Conservation (phyloP, 768 basidiomycete genomes). For the Candolleomyces aberdarensis region DNA sequence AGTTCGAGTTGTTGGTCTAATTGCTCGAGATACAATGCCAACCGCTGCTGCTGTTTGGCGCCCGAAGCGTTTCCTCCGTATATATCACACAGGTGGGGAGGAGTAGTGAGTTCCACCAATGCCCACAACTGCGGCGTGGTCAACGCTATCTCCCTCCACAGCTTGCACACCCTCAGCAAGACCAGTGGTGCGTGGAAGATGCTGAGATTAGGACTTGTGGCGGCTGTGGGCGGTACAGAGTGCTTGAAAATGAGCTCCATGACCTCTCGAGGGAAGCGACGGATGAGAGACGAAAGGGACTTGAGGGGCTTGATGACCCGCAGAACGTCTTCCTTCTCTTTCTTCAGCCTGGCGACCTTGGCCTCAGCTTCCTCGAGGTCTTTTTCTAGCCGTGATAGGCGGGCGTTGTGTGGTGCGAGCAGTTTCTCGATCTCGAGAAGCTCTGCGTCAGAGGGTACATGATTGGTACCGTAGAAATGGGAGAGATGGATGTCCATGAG, state of each 20-base stretch:
- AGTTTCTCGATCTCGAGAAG: constrained; percentile 40
- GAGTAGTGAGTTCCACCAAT: background rate
- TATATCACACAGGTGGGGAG: background rate
- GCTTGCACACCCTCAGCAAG: background rate
- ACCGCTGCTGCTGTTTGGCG: background rate
- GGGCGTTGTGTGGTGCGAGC: constrained; percentile 34
- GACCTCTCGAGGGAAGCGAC: background rate
- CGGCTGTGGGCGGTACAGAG: background rate
- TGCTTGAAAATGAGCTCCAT: background rate
- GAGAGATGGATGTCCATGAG: background rate
- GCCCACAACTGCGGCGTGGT: background rate
- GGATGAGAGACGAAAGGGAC: background rate
- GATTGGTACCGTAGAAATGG: background rate
- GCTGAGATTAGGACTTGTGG: background rate
- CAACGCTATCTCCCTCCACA: background rate
- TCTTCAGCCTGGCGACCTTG: background rate
- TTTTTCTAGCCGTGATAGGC: background rate
- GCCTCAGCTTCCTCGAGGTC: background rate
- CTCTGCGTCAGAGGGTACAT: background rate
- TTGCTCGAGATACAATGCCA: background rate
- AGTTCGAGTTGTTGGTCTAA: background rate
- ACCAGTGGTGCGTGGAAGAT: background rate
- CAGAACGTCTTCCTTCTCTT: background rate
- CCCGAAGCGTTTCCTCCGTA: background rate
- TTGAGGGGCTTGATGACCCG: background rate